Base-by-base conservation (phyloP, 2,329 filamentous ascomycete species). In the Fusarium sp. region DNA sequence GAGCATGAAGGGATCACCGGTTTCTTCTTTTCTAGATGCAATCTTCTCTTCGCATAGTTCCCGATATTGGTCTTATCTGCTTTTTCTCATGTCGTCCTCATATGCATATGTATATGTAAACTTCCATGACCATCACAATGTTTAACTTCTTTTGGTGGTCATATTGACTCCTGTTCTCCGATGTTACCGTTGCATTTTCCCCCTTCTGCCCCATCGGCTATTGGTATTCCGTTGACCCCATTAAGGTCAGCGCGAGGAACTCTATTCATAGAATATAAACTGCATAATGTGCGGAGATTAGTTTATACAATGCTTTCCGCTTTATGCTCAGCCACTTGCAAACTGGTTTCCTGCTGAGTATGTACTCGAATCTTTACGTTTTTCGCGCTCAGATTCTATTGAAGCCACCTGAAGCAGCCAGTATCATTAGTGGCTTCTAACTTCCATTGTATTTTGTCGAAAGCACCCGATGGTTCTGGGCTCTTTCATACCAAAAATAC, bases 371-470 rank as follows among this genome's bases (percentile, higher is more conserved):
- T n/a, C 17, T 19, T n/a, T 4, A 36, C 34, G 17, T 36, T 17
- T 17, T 19, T 7, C 19, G 15, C 39, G 26, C 19, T 43, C 59
- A 26, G 38, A 40, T 54, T 47, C 28, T 44, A 15, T 45, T 39
- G 40, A 42, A 51, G 49, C 62, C 70, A 73, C 70, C 70, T 73
- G 70, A 73, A 70, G 70, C 70, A 70, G 49, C 62, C 61, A 59
- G 32, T 49, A 44, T 44, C 53, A 36, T 45, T 65, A 56, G 65
- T 38, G 48, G 38, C 60, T 62, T 53, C 28, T 56, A 45, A 50
- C 57, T 58, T n/a, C n/a, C n/a, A n/a, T n/a, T n/a, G n/a, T n/a
- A n/a, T n/a, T n/a, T 60, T 38, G 40, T 38, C 47, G 46, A 50
- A 57, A 62, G 61, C 60, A 60, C 34, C 51, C 39, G 43, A 52